Base-by-base conservation (phyloP, 2,329 filamentous ascomycete genomes). In the Scytalidium sp. region DNA sequence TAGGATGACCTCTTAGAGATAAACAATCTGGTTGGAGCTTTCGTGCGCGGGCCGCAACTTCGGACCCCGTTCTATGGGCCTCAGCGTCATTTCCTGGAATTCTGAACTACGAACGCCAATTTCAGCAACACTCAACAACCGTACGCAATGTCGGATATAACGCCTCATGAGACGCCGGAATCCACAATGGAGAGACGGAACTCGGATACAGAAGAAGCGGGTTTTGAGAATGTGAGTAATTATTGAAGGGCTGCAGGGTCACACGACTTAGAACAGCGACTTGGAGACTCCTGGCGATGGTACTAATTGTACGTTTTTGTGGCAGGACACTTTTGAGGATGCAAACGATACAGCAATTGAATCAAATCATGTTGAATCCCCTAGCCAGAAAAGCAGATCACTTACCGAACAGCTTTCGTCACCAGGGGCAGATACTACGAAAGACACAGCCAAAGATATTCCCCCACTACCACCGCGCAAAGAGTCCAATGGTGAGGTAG, bases 301-400 rank as follows among this genome's bases (percentile, higher is more conserved):
- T 41, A 41, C 49, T 61, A 23, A 55, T 50, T 27, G 45, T 41
- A 3, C 13, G 42, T 9, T 32, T 27, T 41, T 23, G 22, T 39
- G 22, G 39, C 65, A 90, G 85, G 86, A 92, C 61, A 81, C 80
- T 15, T 96, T 95, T 63, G 90, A 96, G 71, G 90, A 96, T 75
- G 90, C 89, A 49, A 73, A 82, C 59, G 87, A 89, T 67, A 80
- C 59, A 8, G 50, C 60, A 47, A 52, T 56, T 19, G 58, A 60
- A 45, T 40, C 51, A 21, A 50, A 55, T 21, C 51, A 45, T 21
- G 45, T 48, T 8, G 46, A 53, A 45, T 57, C 56, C 17, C 41
- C 47, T 9, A 49, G 56, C 8, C 59, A 62, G 41, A 55, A 53
- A 42, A 61, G 59, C 21, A 56, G 63, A 39, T 64, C 62, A 29